Conservation (phyloP, 768 basidiomycete species). For the Candolleomyces eurysporus region DNA sequence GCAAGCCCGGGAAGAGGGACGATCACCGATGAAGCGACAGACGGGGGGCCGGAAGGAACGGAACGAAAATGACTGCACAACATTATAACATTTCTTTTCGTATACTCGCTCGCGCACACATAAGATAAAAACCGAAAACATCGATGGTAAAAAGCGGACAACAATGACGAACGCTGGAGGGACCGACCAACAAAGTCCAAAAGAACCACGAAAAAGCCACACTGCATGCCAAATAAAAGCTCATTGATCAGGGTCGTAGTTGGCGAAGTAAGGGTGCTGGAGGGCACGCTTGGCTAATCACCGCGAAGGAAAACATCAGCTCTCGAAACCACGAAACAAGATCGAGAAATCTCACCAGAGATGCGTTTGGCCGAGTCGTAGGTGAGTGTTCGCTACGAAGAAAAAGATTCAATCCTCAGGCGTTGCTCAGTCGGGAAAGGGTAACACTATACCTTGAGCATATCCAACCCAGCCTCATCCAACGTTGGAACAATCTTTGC, state of each 20-base stretch:
- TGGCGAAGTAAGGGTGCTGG: slow-evolving; percentile 40
- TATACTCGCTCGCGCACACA: too few species aligned
- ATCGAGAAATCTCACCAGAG: slow-evolving; percentile 60
- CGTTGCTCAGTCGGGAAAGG: too few species aligned
- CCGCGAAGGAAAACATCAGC: slow-evolving; percentile 39
- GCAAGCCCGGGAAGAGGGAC: too few species aligned
- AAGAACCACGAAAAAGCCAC: background rate
- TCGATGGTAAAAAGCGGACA: background rate
- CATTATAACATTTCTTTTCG: too few species aligned
- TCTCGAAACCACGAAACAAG: background rate
- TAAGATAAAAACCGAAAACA: background rate
- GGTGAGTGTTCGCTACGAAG: slow-evolving; percentile 38
- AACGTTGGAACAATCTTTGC: slow-evolving; percentile 61
- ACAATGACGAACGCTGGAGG: too few species aligned
- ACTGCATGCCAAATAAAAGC: background rate
- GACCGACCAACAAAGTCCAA: background rate
- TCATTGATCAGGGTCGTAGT: background rate
- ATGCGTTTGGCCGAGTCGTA: slow-evolving; percentile 93
- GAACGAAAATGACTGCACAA: too few species aligned
- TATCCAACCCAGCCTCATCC: slow-evolving; percentile 76
- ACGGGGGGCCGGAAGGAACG: too few species aligned
- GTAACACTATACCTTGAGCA: slow-evolving; percentile 39
- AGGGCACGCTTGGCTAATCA: slow-evolving; percentile 55
- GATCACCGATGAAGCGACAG: too few species aligned
- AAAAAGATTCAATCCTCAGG: too few species aligned